A percentile compares a stretch with the other conserved stretches of the same genome.
phyloP scores from a whole-genome alignment of 225 moss, liverwort and hornwort species.

The Physcomitrellopsis africana region DNA sequence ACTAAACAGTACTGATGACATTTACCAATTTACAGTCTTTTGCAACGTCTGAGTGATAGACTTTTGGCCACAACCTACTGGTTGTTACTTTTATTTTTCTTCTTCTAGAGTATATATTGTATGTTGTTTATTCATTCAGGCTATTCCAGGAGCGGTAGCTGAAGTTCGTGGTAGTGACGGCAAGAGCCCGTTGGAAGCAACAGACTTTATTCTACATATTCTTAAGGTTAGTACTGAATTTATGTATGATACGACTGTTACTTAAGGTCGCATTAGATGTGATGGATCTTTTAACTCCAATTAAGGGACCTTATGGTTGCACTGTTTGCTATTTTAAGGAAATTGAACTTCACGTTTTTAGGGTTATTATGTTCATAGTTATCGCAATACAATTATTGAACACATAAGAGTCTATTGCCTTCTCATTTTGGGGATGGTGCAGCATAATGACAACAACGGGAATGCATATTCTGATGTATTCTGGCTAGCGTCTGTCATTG shows the following conservation, averaged over 20 bases:
- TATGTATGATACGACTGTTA: constrained; percentile 1
- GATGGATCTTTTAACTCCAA: constrained; percentile 1
- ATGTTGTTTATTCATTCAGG: constrained; percentile 49
- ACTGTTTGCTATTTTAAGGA: background rate
- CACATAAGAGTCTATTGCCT: background rate
- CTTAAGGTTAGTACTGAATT: constrained; percentile 64
- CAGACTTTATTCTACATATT: constrained; percentile 92
- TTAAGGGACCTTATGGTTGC: background rate
- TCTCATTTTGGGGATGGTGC: constrained; percentile 36
- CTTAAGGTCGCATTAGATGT: background rate
- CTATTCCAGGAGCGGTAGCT: constrained; percentile 91
- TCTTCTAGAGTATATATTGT: constrained; percentile 21
- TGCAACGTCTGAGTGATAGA: background rate
- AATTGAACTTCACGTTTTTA: constrained; percentile 7
- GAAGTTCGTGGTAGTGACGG: constrained; percentile 93
- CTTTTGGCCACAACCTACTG: background rate
- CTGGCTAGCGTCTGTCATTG: constrained; percentile 95
- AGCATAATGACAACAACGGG: constrained; percentile 98
- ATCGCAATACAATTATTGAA: background rate
- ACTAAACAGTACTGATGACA: constrained; percentile 3
- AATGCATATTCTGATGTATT: constrained; percentile 94
- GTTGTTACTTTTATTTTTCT: background rate
- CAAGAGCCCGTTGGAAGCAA: constrained; percentile 89
- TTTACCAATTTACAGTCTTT: background rate
- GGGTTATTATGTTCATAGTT: constrained; percentile 14